Evolutionary conservation across 2,329 filamentous ascomycete genomes (phyloP), one percentile per base, ranked within the genome.

Genomic region (Botryotinia convoluta): DNA sequence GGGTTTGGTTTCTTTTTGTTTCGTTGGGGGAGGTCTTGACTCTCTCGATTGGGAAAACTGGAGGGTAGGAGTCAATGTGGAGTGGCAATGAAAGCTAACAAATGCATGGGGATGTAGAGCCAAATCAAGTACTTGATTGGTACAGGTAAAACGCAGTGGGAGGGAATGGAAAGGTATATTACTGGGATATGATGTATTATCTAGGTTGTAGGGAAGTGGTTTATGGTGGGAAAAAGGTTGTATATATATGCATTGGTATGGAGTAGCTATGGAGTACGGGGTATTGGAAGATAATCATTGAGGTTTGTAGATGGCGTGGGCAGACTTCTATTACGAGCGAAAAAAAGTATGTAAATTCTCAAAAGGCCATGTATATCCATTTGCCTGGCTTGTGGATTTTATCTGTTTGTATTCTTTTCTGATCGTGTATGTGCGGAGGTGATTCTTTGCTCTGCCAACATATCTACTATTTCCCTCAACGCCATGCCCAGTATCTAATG

Each of bases 71-170:
- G 18, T 22, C 10, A 6, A 16, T 45, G 32, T n/a, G 20, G 22
- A 42, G n/a, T 65, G 32, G 18, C 26, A 18, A n/a, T 45, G 64
- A 39, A 48, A 61, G 57, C 39, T 39, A 60, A 67, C 20, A n/a
- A 60, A 69, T 73, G n/a, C 59, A 64, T n/a, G 39, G 44, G 69
- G 44, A 63, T 16, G 20, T 74, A 89, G 88, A 81, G 82, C 76
- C 89, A 91, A 77, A 88, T 91, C 76, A 85, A 87, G 73, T 91
- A 91, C 80, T 84, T 91, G 54, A 81, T 91, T 73, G 90, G 89
- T 16, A 90, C 87, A 5, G 89, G 89, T 71, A 91, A 89, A 82
- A 89, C 88, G 39, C 87, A 91, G 79, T 91, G 89, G 89, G 87
- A 91, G 77, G 84, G 81, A 71, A 90, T 90, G 86, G 88, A 87